Conservation (phyloP, 495 filamentous ascomycete genomes). For the Extremus antarcticus region DNA sequence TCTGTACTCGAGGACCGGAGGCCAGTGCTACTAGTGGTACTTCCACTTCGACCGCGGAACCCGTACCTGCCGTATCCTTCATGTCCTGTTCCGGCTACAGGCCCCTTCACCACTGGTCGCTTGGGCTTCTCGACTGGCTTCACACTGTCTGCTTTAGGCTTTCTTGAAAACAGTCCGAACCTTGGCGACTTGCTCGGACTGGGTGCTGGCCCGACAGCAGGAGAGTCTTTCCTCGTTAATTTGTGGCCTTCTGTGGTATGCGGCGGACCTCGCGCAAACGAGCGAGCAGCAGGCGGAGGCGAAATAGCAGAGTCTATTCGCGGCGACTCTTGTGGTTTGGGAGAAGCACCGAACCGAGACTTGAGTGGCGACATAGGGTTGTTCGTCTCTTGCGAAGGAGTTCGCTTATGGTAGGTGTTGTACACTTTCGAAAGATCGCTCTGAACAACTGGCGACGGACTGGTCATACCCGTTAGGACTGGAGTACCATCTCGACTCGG, state of each 20-base stretch:
- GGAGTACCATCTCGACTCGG: constrained; percentile 77
- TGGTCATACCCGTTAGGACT: constrained; percentile 47
- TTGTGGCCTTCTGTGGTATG: constrained; percentile 9
- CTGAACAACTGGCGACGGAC: constrained; percentile 59
- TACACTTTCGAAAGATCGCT: constrained; percentile 54
- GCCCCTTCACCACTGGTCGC: constrained; percentile 61
- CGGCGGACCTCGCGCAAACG: constrained; percentile 21
- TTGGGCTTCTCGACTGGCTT: constrained; percentile 41
- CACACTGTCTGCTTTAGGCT: constrained; percentile 55
- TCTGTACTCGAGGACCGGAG: constrained; percentile 47
- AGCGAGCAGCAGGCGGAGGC: constrained; percentile 13
- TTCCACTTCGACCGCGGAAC: constrained; percentile 49
- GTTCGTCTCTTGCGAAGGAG: constrained; percentile 22
- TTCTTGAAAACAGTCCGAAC: constrained; percentile 69
- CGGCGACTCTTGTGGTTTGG: constrained; percentile 33
- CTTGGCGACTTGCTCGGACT: constrained; percentile 38
- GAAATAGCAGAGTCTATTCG: constrained; percentile 17
- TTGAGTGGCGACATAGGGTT: constrained; percentile 8
- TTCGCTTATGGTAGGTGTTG: constrained; percentile 36
- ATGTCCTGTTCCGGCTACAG: constrained; percentile 85
- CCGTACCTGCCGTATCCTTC: constrained; percentile 84
- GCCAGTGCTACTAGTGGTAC: constrained; percentile 36
- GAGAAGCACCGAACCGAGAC: constrained; percentile 21
- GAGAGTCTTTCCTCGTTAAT: constrained; percentile 7
- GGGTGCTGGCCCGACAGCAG: constrained; percentile 3